A percentile compares a stretch with the other conserved stretches of the same genome.
Conservation (phyloP, 2,329 filamentous ascomycete genomes). For the Xenoacremonium recifei region DNA sequence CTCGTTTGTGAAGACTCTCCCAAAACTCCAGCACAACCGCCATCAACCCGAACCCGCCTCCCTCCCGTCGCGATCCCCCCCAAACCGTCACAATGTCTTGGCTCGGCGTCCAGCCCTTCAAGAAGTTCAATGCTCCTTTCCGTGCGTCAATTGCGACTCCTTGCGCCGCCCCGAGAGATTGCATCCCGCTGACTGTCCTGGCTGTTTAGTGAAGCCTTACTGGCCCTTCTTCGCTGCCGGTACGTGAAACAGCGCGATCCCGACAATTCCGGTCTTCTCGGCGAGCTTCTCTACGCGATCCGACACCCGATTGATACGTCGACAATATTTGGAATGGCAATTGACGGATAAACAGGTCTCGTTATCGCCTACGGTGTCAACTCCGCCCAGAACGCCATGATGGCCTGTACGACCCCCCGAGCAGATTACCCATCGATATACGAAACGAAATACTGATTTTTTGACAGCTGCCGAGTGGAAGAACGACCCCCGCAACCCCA, state of each 20-base stretch:
- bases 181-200: conserved; percentile 27
- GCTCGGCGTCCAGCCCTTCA: conserved; percentile 63
- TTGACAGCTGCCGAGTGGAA: conserved; percentile 88
- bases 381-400: conserved; percentile 73
- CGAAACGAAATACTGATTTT: conserved; percentile 18
- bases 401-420: conserved; percentile 59
- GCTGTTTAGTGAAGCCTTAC: conserved; percentile 75
- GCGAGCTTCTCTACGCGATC: conserved; percentile 7
- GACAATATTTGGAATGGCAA: conserved; percentile 16
- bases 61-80: conserved; percentile 34
- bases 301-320: conserved; percentile 19
- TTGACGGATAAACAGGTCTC: conserved; percentile 55
- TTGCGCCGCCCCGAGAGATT: conserved; percentile 12
- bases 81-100: conserved; percentile 66
- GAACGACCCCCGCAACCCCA: conserved; percentile 92
- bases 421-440: neutral
- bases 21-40: conserved; percentile 28
- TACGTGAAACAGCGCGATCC: conserved; percentile 52
- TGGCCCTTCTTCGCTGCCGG: conserved; percentile 92
- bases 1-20: conserved; percentile 38
- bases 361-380: conserved; percentile 92
- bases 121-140: conserved; percentile 79
- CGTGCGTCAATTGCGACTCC: conserved; percentile 57
- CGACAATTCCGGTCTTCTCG: conserved; percentile 11
- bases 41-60: conserved; percentile 34